Evolutionary conservation across 345 rosid species (phyloP), one percentile per base, ranked within the genome.

Genomic region (Xanthoceras sorbifolium): DNA sequence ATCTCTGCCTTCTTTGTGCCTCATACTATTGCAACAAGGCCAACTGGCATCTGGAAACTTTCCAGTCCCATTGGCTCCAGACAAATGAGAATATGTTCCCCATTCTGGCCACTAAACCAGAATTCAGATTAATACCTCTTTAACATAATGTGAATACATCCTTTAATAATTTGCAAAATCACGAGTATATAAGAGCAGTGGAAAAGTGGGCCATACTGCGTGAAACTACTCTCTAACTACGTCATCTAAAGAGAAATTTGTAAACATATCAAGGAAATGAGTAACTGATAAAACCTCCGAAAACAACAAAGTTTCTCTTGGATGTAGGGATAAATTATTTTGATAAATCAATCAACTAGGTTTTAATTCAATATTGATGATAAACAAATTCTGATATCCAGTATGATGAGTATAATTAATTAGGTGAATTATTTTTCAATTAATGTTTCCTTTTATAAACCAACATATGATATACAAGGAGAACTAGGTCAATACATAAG

Each of bases 21-120:
- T 66, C 64, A 54, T 57, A 67, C 44, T 38, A 69, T 17, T 14
- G 42, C 77, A 73, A 62, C 57, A 78, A 68, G 55, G 32, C 57
- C 36, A 46, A 38, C 71, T 5, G 18, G 6, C 50, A 75, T 32
- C 42, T 31, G 6, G 44, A 40, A 20, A 32, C 76, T 63, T 69
- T 6, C n/a, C 23, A 65, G 50, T 67, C 60, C 34, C 18, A 70
- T 40, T 67, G 73, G 22, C 46, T 23, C 31, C 31, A n/a, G 28
- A 32, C 34, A 50, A 70, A 70, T 32, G 40, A 70, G 62, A 69
- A 69, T 7, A 28, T 9, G 26, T 28, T 48, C 57, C 29, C 42
- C 50, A 42, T 22, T 23, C 12, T 34, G 7, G 48, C 48, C 64
- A 32, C 46, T n/a, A 52, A 40, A 69, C 72, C 23, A 48, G 7